phyloP scores from a whole-genome alignment of 495 filamentous ascomycete species.

The Penicillium ucsense region DNA sequence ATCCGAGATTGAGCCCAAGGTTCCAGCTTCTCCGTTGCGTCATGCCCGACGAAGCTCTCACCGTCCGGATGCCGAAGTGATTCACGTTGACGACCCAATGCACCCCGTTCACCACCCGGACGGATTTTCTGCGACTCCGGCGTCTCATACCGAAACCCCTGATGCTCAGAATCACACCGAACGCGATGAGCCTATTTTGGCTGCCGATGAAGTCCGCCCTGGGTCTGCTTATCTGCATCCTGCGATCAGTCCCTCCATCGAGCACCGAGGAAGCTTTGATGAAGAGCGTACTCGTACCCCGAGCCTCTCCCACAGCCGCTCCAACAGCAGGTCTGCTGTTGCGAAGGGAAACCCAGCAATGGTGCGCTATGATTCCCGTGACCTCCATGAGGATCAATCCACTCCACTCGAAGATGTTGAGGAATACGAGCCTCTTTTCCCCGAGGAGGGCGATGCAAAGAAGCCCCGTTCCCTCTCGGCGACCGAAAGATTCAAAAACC shows the following conservation, averaged over 20 bases:
- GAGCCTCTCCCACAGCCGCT: constrained; percentile 53
- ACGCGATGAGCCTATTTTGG: constrained; percentile 70
- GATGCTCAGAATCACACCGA: constrained; percentile 17
- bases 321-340: constrained; percentile 63
- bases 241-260: constrained; percentile 61
- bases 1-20: constrained; percentile 12
- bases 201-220: constrained; percentile 83
- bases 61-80: constrained; percentile 47
- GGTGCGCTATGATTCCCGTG: constrained; percentile 41
- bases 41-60: constrained; percentile 9
- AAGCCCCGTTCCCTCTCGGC: constrained; percentile 46
- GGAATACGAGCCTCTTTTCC: constrained; percentile 92
- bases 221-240: constrained; percentile 58
- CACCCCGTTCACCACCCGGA: constrained; percentile 52
- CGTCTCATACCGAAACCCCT: constrained; percentile 3
- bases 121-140: constrained; percentile 39
- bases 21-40: constrained; percentile 3
- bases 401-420: constrained; percentile 83
- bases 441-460: constrained; percentile 59
- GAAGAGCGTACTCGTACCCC: constrained; percentile 47
- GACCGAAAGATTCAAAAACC: constrained; percentile 50
- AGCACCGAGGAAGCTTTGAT: constrained; percentile 48
- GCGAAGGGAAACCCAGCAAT: constrained; percentile 41
- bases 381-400: constrained; percentile 42
- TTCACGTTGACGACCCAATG: constrained; percentile 69